A percentile compares a stretch with the other conserved stretches of the same genome.
Evolutionary conservation across 768 basidiomycete species (phyloP).

Genomic region (Pluteus cervinus): DNA sequence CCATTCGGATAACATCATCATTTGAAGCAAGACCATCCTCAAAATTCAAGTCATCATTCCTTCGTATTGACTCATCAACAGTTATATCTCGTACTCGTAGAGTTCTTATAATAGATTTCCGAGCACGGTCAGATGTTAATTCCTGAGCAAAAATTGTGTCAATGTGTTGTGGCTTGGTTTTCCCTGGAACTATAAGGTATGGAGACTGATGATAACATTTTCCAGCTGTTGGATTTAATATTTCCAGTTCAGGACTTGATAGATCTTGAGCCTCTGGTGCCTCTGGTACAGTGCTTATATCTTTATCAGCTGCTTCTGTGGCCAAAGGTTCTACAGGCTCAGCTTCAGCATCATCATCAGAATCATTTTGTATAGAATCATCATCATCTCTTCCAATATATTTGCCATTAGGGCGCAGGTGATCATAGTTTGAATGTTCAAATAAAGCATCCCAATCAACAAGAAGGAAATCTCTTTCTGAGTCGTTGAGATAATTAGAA

Average conservation of each 20-base stretch:
- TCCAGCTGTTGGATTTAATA: no score
- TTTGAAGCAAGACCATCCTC: not conserved
- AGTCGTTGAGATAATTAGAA: no score
- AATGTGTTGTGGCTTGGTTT: constrained; percentile 4
- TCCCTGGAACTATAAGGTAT: not conserved
- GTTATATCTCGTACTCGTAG: constrained; percentile 9
- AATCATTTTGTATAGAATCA: not conserved
- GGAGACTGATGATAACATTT: no score
- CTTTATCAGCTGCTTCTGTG: no score
- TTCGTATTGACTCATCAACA: constrained; percentile 2
- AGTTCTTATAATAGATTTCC: constrained; percentile 4
- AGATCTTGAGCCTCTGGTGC: constrained; percentile 3
- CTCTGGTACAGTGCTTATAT: not conserved
- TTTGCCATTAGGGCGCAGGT: constrained; percentile 9
- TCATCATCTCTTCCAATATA: constrained; percentile 12
- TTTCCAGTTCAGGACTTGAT: no score
- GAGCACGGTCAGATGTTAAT: not conserved
- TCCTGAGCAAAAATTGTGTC: constrained; percentile 2
- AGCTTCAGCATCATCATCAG: constrained; percentile 2
- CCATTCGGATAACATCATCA: not conserved
- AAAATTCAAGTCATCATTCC: not conserved
- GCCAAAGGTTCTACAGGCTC: constrained; percentile 1
- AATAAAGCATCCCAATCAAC: constrained; percentile 8
- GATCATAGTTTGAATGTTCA: constrained; percentile 5
- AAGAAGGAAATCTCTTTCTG: no score